Base-by-base conservation (phyloP, 2,329 filamentous ascomycete species). In the Ophiocordyceps camponoti-saundersi region DNA sequence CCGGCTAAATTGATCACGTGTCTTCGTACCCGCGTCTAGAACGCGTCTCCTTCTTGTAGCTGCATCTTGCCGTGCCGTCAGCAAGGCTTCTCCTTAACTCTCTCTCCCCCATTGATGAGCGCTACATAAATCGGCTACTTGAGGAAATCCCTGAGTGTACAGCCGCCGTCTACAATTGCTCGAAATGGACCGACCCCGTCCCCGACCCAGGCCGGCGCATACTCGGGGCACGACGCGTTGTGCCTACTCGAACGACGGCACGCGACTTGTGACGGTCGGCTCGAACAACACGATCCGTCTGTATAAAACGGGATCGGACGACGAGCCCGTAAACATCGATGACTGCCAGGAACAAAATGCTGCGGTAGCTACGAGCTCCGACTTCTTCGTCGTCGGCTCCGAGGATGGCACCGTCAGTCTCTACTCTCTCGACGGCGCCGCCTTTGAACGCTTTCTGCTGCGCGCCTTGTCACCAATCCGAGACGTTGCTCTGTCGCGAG, bases 381-480 rank as follows among this genome's bases (percentile, higher is more conserved):
- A 83, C 50, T 88, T 85, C 62, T 94, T 95, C 60, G 78, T 96
- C 42, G 80, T 87, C 51, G 92, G 88, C 26, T 85, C 86, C 20
- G 90, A 98, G 63, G 89, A 96, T 65, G 92, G 93, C 58, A 92
- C 84, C n/a, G 87, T 98, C 57, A 94, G 84, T 69, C 79, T 88
- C 56, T 98, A 93, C 68, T 85, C 84, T n/a, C 73, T 95, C 45
- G 72, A 77, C 48, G 78, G 77, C 3, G 80, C 81, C 56, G 64
- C 70, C 26, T 86, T 93, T 65, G 85, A 94, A 51, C 80, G 82
- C 49, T 83, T 93, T 53, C 75, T 98, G 45, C 75, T 88, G 23
- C 80, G 92, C 52, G 85, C 82, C 48, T 81, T 87, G n/a, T 69
- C 95, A 3, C 86, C 92, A 0, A 78, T 95, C 30, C 78, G 92